These are phyloP conservation scores for Ophiostoma sp. DNA, from an alignment of 2,329 filamentous ascomycete genomes.

Conservation along the genomic window DNA sequence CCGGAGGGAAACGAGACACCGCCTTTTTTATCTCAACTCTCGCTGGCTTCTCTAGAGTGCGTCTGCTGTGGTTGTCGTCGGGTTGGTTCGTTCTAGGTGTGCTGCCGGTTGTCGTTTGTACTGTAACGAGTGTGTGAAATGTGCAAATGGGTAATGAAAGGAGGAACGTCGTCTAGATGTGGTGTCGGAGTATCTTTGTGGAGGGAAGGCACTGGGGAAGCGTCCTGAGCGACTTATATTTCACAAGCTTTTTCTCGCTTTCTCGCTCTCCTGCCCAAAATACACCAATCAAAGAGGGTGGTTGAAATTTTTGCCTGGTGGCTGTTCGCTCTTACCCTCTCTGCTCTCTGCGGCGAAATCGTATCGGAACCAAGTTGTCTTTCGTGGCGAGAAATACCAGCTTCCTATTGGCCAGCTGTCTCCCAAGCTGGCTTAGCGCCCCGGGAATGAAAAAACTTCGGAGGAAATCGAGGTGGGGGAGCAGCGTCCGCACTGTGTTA, in stretches of 20 bases:
- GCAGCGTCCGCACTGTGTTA: background rate
- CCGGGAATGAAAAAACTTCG: conserved; percentile 9
- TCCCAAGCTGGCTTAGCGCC: background rate
- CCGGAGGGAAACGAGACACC: background rate
- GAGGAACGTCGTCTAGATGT: background rate
- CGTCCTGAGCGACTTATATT: conserved; percentile 8
- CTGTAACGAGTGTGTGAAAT: background rate
- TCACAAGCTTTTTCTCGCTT: conserved; percentile 4
- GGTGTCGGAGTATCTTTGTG: background rate
- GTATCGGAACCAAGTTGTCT: background rate
- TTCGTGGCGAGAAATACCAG: conserved; percentile 2
- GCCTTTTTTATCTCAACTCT: background rate
- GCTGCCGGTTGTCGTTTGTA: background rate
- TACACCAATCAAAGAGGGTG: conserved; percentile 1
- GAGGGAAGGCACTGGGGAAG: background rate
- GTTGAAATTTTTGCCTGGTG: conserved; percentile 1
- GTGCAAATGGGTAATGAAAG: background rate
- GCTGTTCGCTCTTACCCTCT: background rate
- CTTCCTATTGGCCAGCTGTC: background rate
- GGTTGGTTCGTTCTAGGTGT: too few species aligned
- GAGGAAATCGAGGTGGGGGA: background rate
- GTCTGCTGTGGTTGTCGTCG: background rate
- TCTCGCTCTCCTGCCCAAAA: background rate
- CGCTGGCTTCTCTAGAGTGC: background rate
- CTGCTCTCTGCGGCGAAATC: background rate